Evolutionary conservation across 1,139 yeast species (phyloP).

Genomic region (Zygotorulaspora mrakii): DNA sequence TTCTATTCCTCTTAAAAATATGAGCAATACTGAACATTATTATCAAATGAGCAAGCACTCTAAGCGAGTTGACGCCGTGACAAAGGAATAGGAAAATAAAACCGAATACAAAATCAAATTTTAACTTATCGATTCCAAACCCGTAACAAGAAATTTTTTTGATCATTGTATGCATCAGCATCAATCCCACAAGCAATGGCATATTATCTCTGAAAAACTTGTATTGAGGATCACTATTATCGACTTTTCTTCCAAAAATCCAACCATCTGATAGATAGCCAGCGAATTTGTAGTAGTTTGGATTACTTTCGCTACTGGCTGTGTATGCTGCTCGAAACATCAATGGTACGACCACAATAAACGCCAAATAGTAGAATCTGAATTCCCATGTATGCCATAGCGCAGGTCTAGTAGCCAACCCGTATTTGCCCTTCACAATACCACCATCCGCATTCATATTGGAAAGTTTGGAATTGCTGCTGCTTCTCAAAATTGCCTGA

Average conservation of each 20-base stretch:
- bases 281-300: slow-evolving; percentile 65
- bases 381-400: slow-evolving; percentile 78
- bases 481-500: slow-evolving; percentile 39
- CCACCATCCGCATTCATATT: slow-evolving; percentile 2
- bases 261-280: slow-evolving; percentile 65
- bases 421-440: slow-evolving; percentile 16
- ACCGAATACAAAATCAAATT: slow-evolving; percentile 73
- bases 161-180: slow-evolving; percentile 50
- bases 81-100: slow-evolving; percentile 62
- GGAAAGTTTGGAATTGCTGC: slow-evolving; percentile 6
- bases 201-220: slow-evolving; percentile 81
- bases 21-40: slow-evolving; percentile 56
- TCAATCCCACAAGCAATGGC: slow-evolving; percentile 53
- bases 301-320: slow-evolving; percentile 72
- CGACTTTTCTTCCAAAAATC: slow-evolving; percentile 77
- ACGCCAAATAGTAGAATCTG: slow-evolving; percentile 57
- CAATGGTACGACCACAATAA: slow-evolving; percentile 68
- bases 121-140: slow-evolving; percentile 40
- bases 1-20: slow-evolving; percentile 32
- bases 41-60: slow-evolving; percentile 54
- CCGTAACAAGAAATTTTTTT: slow-evolving; percentile 40
- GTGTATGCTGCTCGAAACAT: slow-evolving; percentile 79
- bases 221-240: slow-evolving; percentile 88
- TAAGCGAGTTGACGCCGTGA: slow-evolving; percentile 73
- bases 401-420: slow-evolving; percentile 31